Base-by-base conservation (phyloP, 2,329 filamentous ascomycete genomes). In the Neonectria hederae region DNA sequence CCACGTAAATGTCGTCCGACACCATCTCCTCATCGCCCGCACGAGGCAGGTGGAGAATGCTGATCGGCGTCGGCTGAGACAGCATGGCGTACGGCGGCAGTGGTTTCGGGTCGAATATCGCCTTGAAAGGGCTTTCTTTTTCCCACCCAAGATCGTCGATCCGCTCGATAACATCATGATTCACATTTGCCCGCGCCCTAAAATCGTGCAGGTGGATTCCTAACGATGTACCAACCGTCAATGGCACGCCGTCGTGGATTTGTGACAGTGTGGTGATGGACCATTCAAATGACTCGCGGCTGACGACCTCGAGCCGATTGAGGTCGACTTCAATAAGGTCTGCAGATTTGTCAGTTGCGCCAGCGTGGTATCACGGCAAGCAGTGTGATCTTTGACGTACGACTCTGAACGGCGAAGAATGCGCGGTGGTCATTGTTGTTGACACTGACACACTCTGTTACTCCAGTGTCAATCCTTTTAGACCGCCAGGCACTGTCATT, bases 151-250 rank as follows among this genome's bases (percentile, higher is more conserved):
- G 54, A 17, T 62, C 62, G 43, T 80, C 75, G 28, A 85, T 69
- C 24, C 75, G 74, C 65, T 83, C 83, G 17, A 71, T 72, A 8
- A 65, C 69, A 51, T 82, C 78, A 17, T 72, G 71, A 24, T 72
- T 71, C 10, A 72, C 72, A 14, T 72, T 72, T 17, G 74, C 73
- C 40, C 79, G 76, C 14, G 78, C 82, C 52, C 94, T 86, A 26
- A 90, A 87, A 76, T 98, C 95, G 75, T 97, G 89, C 5, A 97
- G 86, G 75, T 97, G 92, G 1, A 98, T 83, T 1, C 92, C 93
- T 63, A 90, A 83, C 54, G 91, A 92, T 1, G 93, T 97, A 22
- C 93, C 95, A 14, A 98, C 87, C 0, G 94, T 96, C 40, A 98
- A 78, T 1, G 94, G 93, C 0, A 90, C 84, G 0, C 85, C 84